Evolutionary conservation across 352 stramenopile genomes (phyloP), one percentile per base, ranked within the genome.

Genomic region (Saprolegnia diclina): DNA sequence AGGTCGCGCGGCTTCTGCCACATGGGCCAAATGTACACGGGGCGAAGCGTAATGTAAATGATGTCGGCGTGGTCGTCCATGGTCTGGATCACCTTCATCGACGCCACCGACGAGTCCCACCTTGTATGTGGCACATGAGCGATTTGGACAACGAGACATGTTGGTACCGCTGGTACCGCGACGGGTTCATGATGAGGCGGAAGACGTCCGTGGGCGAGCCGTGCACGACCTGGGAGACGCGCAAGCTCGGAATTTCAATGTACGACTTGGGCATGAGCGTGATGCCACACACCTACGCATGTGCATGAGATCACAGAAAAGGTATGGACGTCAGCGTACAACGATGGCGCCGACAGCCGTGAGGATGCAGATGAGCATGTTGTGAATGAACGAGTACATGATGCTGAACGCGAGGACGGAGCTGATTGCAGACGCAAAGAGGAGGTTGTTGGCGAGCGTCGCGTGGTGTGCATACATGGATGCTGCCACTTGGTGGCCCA

Each of bases 1-100:
- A 95, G 73, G 65, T 95, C 87, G 24, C 85, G 84, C 24, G 85
- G 81, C 65, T 92, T 92, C 48, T 94, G 87, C 87, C 87, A 94
- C 52, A 92, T 67, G 18, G 87, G 87, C 87, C 87, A 94, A 52
- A 95, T 70, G 64, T 87, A 90, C 46, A 84, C 86, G n/a, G 87
- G 87, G 0, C 87, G 80, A 53, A 94, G 85, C 61, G 85, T 92
- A 56, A 92, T 79, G 76, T 95, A 94, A 32, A 95, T 80, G 50
- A 95, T 92, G 50, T 95, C 87, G n/a, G 87, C 85, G 67, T 95
- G 85, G 69, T 95, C 85, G 70, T 95, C 87, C 74, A 95, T 82
- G 45, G 89, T 75, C 76, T 95, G 85, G 21, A 95, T 73, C 18
- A 95, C 84, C 19, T 85, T 83, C 81, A 94, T 82, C 10, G 85